Percentiles rank a stretch among this genome's conserved stretches.
Conservation (phyloP, 2,329 filamentous ascomycete genomes). For the Volutella citrinella region DNA sequence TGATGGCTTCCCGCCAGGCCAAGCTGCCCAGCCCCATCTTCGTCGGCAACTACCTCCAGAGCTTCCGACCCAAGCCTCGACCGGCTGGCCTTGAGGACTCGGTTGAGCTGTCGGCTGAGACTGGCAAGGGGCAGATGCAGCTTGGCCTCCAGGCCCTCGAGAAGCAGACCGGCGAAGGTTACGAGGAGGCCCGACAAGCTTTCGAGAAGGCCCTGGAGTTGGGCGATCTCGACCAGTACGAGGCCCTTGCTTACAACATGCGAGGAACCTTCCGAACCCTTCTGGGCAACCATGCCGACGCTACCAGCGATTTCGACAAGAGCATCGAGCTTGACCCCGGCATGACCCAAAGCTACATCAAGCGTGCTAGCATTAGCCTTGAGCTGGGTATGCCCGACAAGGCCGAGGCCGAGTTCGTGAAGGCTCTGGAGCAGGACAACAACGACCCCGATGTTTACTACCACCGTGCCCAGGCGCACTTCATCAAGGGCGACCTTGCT, state of each 20-base stretch:
- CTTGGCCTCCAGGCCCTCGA: constrained; percentile 77
- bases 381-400: constrained; percentile 87
- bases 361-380: constrained; percentile 95
- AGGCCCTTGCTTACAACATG: constrained; percentile 94
- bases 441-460: constrained; percentile 98
- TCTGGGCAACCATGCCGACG: constrained; percentile 79
- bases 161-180: constrained; percentile 86
- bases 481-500: constrained; percentile 91
- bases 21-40: constrained; percentile 95
- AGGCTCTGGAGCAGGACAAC: constrained; percentile 79
- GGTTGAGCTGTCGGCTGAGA: constrained; percentile 72
- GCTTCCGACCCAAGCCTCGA: constrained; percentile 81
- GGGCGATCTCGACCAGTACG: constrained; percentile 74
- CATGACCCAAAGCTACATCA: constrained; percentile 96
- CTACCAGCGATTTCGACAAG: constrained; percentile 83
- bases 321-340: constrained; percentile 85
- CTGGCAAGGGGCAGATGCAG: constrained; percentile 81
- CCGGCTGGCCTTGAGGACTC: constrained; percentile 81
- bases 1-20: constrained; percentile 79
- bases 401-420: constrained; percentile 82
- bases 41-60: constrained; percentile 97
- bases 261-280: constrained; percentile 94
- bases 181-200: constrained; percentile 79
- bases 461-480: constrained; percentile 96
- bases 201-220: constrained; percentile 88